A percentile compares a stretch with the other conserved stretches of the same genome.
phyloP scores from a whole-genome alignment of 2,329 filamentous ascomycete genomes.

The Cercospora sp. region DNA sequence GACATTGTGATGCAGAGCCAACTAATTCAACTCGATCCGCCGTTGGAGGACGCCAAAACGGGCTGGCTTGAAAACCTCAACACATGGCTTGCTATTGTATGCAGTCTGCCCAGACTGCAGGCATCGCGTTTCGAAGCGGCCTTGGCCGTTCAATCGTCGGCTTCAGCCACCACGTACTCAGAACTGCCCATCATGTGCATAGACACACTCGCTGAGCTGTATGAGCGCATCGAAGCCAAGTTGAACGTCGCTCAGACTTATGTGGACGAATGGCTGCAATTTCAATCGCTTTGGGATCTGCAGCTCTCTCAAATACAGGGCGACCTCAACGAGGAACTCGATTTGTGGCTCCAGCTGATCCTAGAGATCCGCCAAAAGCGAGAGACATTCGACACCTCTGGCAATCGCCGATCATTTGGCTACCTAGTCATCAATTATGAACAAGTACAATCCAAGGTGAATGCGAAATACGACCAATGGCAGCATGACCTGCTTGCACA shows the following conservation, averaged over 20 bases:
- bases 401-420: constrained; percentile 88
- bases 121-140: constrained; percentile 93
- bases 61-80: constrained; percentile 93
- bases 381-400: constrained; percentile 94
- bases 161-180: constrained; percentile 72
- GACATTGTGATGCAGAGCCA: constrained; percentile 98
- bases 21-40: constrained; percentile 93
- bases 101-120: constrained; percentile 90
- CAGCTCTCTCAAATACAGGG: constrained; percentile 96
- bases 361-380: constrained; percentile 95
- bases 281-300: constrained; percentile 97
- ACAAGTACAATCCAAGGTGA: constrained; percentile 97
- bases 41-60: constrained; percentile 84
- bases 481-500: constrained; percentile 95
- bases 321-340: constrained; percentile 83
- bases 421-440: constrained; percentile 97
- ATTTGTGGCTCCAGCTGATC: constrained; percentile 90
- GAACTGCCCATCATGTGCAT: constrained; percentile 83
- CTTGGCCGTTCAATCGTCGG: constrained; percentile 60
- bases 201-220: constrained; percentile 74
- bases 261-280: constrained; percentile 97
- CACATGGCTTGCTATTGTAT: constrained; percentile 88
- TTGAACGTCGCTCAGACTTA: constrained; percentile 77
- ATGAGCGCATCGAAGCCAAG: constrained; percentile 79
- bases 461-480: constrained; percentile 99